These are phyloP conservation scores for Pulveroboletus sp. DNA, from an alignment of 768 basidiomycete species.

Conservation along the genomic window DNA sequence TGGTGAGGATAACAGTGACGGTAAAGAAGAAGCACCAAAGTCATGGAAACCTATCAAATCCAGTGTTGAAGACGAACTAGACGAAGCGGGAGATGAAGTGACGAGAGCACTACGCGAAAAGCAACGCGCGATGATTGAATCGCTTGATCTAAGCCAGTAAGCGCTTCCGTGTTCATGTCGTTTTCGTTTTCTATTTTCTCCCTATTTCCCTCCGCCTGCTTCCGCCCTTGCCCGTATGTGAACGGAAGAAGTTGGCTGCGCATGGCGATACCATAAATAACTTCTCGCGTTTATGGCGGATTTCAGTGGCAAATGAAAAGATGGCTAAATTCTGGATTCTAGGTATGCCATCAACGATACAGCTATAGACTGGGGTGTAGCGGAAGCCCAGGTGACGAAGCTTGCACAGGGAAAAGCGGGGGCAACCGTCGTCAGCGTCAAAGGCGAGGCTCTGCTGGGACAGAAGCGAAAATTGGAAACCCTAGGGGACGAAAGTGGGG, in stretches of 20 bases:
- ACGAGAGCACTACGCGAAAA: constrained; percentile 54
- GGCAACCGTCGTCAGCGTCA: constrained; percentile 78
- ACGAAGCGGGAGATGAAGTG: constrained; percentile 73
- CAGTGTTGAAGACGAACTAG: constrained; percentile 63
- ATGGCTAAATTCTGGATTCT: constrained; percentile 1
- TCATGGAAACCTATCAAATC: constrained; percentile 45
- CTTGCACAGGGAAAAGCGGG: constrained; percentile 43
- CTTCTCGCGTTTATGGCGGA: background rate
- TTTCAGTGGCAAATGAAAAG: background rate
- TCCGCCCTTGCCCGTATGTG: constrained; percentile 4
- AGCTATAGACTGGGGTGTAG: constrained; percentile 69
- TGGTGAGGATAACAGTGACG: constrained; percentile 8
- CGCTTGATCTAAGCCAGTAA: constrained; percentile 86
- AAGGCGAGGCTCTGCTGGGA: constrained; percentile 37
- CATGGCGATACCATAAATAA: background rate
- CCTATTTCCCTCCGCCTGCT: background rate
- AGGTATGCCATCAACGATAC: constrained; percentile 77
- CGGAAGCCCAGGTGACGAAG: constrained; percentile 68
- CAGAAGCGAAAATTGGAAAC: constrained; percentile 57
- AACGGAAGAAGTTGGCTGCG: background rate
- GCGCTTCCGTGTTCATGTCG: constrained; percentile 27
- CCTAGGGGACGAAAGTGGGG: constrained; percentile 32
- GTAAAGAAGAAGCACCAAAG: constrained; percentile 1
- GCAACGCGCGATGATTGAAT: constrained; percentile 85
- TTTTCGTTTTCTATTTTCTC: background rate